These are phyloP conservation scores for Colletotrichum sp. DNA, from an alignment of 2,329 filamentous ascomycete genomes.

Conservation along the genomic window DNA sequence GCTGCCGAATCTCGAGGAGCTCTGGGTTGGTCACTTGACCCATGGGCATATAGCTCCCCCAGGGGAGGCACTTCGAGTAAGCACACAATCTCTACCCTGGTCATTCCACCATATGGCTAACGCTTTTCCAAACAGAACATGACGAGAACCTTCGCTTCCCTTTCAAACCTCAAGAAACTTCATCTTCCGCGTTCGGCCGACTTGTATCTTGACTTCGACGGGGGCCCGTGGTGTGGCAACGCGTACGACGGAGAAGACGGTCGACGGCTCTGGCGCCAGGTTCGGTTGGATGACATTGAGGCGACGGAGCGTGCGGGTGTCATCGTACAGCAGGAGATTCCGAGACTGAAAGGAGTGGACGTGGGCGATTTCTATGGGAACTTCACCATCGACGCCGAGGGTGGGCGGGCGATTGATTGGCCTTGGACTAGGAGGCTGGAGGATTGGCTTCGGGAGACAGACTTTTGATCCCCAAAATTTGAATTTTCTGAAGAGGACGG, in stretches of 20 bases:
- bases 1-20: not conserved
- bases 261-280: not conserved
- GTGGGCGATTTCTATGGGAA: not conserved
- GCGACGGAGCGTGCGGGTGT: not conserved
- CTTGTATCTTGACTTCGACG: not conserved
- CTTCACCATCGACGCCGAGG: not conserved
- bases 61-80: not conserved
- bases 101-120: not conserved
- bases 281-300: not conserved
- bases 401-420: not conserved
- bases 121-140: not conserved
- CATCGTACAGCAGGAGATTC: not conserved
- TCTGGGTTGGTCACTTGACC: not conserved
- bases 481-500: too few relatives aligned
- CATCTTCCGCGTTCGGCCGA: not conserved
- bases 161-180: not conserved
- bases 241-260: not conserved
- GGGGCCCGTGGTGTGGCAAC: not conserved
- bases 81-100: not conserved
- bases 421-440: not conserved
- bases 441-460: not conserved
- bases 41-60: not conserved
- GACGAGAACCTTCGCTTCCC: not conserved
- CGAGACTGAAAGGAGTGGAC: not conserved
- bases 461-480: not conserved